A percentile compares a stretch with the other conserved stretches of the same genome.
These are phyloP conservation scores for Stentor coeruleus DNA, from an alignment of 73 alveolate species.

Conservation along the genomic window DNA sequence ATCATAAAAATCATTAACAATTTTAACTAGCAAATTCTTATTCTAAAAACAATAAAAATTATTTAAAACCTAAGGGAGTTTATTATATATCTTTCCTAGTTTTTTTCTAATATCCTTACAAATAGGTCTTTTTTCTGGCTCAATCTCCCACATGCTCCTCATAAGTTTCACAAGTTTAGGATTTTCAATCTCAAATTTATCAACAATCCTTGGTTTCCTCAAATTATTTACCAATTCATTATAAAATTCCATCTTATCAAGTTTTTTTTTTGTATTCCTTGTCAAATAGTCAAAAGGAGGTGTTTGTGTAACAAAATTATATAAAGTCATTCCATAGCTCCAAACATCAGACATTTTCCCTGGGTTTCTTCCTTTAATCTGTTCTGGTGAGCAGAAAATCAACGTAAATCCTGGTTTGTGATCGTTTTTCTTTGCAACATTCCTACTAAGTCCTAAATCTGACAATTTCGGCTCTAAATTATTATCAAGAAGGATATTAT, in stretches of 20 bases:
- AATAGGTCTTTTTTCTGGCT: background rate
- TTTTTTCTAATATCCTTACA: background rate
- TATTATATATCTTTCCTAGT: background rate
- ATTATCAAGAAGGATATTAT: constrained; percentile 12
- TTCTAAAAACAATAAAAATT: no score
- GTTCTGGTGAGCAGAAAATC: constrained; percentile 10
- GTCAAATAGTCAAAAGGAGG: constrained; percentile 15
- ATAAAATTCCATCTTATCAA: constrained; percentile 11
- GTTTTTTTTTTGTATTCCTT: background rate
- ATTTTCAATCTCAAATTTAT: background rate
- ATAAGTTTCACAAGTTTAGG: background rate
- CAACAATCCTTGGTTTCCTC: background rate
- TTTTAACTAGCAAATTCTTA: no score
- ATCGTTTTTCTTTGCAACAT: background rate
- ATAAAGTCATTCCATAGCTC: constrained; percentile 15
- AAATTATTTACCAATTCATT: background rate
- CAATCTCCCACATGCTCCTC: background rate
- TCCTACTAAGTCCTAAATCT: constrained; percentile 10
- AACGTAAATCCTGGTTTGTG: background rate
- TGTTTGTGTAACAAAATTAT: background rate
- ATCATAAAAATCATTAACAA: no score
- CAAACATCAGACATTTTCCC: constrained; percentile 4
- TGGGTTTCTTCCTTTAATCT: background rate
- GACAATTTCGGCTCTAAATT: background rate
- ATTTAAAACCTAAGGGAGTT: background rate